Base-by-base conservation (phyloP, 768 basidiomycete genomes). In the Botryobasidium botryosum region DNA sequence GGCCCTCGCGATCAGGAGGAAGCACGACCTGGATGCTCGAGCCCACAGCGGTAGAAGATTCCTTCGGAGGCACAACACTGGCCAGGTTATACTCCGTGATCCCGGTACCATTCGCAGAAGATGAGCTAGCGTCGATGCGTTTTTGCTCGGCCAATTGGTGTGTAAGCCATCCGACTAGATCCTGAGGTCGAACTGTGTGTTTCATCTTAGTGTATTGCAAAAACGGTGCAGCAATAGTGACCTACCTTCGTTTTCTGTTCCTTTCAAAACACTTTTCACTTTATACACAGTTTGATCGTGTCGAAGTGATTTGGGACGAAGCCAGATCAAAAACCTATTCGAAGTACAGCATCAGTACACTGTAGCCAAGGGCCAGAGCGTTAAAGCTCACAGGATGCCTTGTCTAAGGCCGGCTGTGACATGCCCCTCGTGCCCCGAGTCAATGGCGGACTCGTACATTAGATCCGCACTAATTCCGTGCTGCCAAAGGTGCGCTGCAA, bases 391-490 rank as follows among this genome's bases (percentile, higher is more conserved):
- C 85, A 87, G 53, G 32, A 88, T 85, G 8, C 85, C 85, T 58
- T 88, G 84, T n/a, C 75, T 62, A n/a, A 63, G 62, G 55, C 84
- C 87, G 21, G 70, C 60, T 38, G 80, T 81, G 20, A 74, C 59
- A 51, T 78, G 67, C 43, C 82, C 78, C 46, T 73, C 70, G 40
- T 78, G 77, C 3, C 62, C 57, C 44, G 77, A 75, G 4, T 66
- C 64, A 32, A 86, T 56, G 10, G 74, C 78, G 2, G 72, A 69
- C 49, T 88, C 85, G 53, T 88, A 88, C 79, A 87, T 84, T 44
- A 88, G 63, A 59, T 88, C 85, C 0, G 83, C 78, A 51, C 82
- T 85, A 56, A 87, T 86, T 41, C 73, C 74, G 53, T 85, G 68
- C 53, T 75, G 69, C 85, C 85, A 88, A 27, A 88, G 62, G 40